Evolutionary conservation across 2,329 filamentous ascomycete species (phyloP).

Genomic region (Stemphylium beticola): DNA sequence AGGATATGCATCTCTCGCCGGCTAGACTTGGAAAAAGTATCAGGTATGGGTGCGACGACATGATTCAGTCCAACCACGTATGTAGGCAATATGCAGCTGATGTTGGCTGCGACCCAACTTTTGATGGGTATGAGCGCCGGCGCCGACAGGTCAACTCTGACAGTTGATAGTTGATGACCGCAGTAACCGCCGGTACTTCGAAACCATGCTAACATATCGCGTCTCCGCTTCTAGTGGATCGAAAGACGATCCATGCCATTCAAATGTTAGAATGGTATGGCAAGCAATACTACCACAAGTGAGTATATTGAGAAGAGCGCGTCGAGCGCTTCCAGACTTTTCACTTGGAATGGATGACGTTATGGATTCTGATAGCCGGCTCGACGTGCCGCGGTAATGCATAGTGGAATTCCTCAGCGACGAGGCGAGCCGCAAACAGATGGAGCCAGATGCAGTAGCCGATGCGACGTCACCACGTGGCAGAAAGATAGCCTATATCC

Average conservation of each 20-base stretch:
- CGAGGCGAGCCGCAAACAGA: no score
- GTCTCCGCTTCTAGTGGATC: neutral
- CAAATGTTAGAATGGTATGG: no score
- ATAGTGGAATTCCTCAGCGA: no score
- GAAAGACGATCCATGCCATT: neutral
- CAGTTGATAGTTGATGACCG: neutral
- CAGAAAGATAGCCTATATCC: neutral
- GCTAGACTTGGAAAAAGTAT: neutral
- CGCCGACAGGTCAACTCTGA: neutral
- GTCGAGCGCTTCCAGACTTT: no score
- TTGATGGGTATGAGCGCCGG: neutral
- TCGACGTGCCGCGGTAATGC: no score
- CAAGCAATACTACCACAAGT: no score
- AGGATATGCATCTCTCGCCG: constrained; percentile 1
- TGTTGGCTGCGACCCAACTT: neutral
- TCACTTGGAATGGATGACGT: no score
- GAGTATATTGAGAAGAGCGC: no score
- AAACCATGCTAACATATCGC: neutral
- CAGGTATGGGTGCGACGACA: neutral
- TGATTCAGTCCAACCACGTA: neutral
- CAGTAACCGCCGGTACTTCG: neutral
- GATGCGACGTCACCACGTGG: neutral
- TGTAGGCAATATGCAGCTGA: neutral
- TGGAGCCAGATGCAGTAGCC: neutral
- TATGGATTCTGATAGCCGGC: no score